Conservation (phyloP, 2,329 filamentous ascomycete genomes). For the Colletotrichum sansevieriae region DNA sequence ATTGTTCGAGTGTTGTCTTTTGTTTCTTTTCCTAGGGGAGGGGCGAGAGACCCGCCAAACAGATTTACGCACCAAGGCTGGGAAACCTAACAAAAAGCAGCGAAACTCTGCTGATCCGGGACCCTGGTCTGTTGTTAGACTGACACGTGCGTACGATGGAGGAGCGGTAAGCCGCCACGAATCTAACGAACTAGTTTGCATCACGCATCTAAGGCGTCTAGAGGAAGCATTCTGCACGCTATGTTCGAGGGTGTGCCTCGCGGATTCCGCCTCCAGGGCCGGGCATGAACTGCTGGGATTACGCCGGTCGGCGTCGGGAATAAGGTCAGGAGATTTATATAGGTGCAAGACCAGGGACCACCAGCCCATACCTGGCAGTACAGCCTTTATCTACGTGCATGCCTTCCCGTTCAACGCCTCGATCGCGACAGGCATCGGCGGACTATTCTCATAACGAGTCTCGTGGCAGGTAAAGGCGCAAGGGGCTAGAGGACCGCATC, state of each 20-base stretch:
- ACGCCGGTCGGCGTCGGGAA: slow-evolving; percentile 18
- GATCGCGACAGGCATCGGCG: slow-evolving; percentile 15
- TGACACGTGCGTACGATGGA: slow-evolving; percentile 21
- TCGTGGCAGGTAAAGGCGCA: slow-evolving; percentile 5
- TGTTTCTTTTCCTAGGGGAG: not conserved
- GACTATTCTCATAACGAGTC: not conserved
- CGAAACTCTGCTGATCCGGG: slow-evolving; percentile 9
- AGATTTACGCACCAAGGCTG: not conserved
- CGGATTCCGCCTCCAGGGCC: slow-evolving; percentile 1
- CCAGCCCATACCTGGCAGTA: not conserved
- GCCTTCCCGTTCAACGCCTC: slow-evolving; percentile 6
- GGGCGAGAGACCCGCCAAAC: slow-evolving; percentile 2
- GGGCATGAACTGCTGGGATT: slow-evolving; percentile 34
- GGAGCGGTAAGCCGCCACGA: slow-evolving; percentile 15
- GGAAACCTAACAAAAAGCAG: slow-evolving; percentile 10
- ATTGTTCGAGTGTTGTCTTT: not conserved
- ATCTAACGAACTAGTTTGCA: slow-evolving; percentile 12
- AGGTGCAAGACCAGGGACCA: slow-evolving; percentile 19
- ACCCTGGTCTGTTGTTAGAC: slow-evolving; percentile 8
- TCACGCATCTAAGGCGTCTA: slow-evolving; percentile 3
- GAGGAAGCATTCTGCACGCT: too few relatives aligned
- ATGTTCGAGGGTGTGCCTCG: not conserved
- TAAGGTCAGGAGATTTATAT: slow-evolving; percentile 14
- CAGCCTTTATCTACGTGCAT: not conserved
- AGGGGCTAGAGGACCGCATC: not conserved